These are phyloP conservation scores for Quercus variabilis DNA, from an alignment of 306 rosid genomes.

Conservation along the genomic window DNA sequence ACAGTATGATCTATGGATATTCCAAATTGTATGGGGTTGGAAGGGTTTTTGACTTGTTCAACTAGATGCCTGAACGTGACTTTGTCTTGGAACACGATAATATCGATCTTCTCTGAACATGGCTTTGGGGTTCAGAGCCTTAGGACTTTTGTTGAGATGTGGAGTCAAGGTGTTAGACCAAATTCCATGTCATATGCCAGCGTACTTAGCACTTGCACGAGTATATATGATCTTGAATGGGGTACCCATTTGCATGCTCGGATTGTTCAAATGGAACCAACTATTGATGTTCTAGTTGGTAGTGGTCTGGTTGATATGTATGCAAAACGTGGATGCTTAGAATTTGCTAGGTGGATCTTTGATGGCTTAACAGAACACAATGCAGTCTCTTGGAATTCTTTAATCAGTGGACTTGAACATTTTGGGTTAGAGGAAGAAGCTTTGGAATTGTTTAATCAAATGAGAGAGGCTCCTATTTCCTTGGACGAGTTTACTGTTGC, in stretches of 20 bases:
- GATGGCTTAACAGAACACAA: constrained; percentile 39
- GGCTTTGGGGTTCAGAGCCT: constrained; percentile 54
- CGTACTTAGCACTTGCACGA: constrained; percentile 60
- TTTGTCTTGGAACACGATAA: constrained; percentile 58
- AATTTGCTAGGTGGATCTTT: constrained; percentile 47
- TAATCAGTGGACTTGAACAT: constrained; percentile 53
- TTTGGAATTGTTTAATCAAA: constrained; percentile 45
- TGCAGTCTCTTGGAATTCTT: constrained; percentile 66
- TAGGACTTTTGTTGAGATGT: constrained; percentile 57
- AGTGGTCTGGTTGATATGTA: constrained; percentile 65
- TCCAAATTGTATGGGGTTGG: constrained; percentile 47
- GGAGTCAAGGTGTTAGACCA: constrained; percentile 46
- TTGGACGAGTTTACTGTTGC: constrained; percentile 62
- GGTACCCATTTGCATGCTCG: constrained; percentile 73
- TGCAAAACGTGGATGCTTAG: constrained; percentile 62
- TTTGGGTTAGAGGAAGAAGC: constrained; percentile 58
- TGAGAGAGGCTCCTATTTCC: constrained; percentile 43
- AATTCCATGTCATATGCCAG: constrained; percentile 58
- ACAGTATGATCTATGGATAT: constrained; percentile 66
- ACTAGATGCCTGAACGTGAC: constrained; percentile 56
- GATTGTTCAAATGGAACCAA: constrained; percentile 48
- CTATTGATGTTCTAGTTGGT: constrained; percentile 38
- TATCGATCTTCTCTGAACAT: constrained; percentile 52
- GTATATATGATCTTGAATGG: constrained; percentile 51
- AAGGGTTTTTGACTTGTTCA: constrained; percentile 42